phyloP scores from a whole-genome alignment of 768 basidiomycete genomes.

The Cystofilobasidium bisporidii region DNA sequence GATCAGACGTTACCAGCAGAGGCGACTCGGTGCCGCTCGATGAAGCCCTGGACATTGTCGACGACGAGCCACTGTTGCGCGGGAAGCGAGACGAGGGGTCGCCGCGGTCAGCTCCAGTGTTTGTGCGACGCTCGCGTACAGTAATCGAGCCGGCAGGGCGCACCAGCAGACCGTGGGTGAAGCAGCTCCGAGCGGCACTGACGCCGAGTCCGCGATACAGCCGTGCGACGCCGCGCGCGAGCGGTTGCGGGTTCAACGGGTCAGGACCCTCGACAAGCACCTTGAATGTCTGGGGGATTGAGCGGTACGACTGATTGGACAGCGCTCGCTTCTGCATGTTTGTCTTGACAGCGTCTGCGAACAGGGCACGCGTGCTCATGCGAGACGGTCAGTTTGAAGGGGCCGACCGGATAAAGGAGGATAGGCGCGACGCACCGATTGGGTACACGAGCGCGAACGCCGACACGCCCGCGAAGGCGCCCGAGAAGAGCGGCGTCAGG shows the following conservation, averaged over 20 bases:
- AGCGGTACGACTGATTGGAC: slow-evolving; percentile 63
- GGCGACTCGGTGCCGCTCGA: neutral
- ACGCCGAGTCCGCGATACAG: slow-evolving; percentile 71
- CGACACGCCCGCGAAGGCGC: slow-evolving; percentile 73
- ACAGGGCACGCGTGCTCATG: slow-evolving; percentile 40
- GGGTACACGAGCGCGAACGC: slow-evolving; percentile 76
- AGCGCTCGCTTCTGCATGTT: slow-evolving; percentile 90
- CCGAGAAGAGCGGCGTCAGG: slow-evolving; percentile 81
- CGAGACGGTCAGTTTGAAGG: neutral
- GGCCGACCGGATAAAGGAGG: no score
- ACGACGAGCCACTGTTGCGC: slow-evolving; percentile 23
- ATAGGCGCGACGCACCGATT: no score
- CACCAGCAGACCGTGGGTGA: slow-evolving; percentile 24
- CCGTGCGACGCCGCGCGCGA: slow-evolving; percentile 64
- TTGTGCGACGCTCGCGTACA: no score
- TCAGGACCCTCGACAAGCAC: slow-evolving; percentile 16
- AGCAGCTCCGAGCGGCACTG: slow-evolving; percentile 59
- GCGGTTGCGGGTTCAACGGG: slow-evolving; percentile 34
- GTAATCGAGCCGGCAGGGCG: no score
- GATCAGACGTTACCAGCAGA: neutral
- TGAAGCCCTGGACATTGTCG: slow-evolving; percentile 17
- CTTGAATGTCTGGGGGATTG: slow-evolving; percentile 47
- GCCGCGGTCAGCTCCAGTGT: no score
- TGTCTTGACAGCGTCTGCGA: slow-evolving; percentile 47
- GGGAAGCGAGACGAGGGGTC: no score